phyloP scores from a whole-genome alignment of 164 flowering plant species.

The Liriodendron chinense region DNA sequence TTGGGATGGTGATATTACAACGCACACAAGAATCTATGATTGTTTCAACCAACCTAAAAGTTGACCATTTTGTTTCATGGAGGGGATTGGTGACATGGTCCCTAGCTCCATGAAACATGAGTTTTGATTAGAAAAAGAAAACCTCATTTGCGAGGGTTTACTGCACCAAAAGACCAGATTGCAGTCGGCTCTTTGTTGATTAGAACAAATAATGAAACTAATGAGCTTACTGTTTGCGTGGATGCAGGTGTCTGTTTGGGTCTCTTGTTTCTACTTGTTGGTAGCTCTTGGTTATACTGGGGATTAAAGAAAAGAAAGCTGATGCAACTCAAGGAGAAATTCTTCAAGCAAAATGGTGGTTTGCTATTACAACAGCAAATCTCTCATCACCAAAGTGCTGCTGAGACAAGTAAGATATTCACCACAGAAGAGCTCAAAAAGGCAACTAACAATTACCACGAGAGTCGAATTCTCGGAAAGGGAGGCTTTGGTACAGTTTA shows the following conservation, averaged over 20 bases:
- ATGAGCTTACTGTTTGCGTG: not conserved
- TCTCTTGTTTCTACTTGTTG: conserved; percentile 1
- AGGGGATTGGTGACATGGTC: not conserved
- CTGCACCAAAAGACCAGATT: too few species aligned
- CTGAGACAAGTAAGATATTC: conserved; percentile 4
- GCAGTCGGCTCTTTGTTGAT: too few species aligned
- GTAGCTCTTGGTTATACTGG: conserved; percentile 4
- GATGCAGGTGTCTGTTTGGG: conserved; percentile 1
- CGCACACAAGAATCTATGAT: not conserved
- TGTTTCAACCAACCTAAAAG: not conserved
- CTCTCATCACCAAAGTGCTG: not conserved
- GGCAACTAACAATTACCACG: conserved; percentile 4
- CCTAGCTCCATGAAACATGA: too few species aligned
- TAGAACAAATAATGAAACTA: too few species aligned
- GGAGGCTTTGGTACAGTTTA: conserved; percentile 15
- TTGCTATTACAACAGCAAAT: conserved; percentile 2
- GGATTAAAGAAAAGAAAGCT: conserved; percentile 5
- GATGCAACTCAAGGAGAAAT: conserved; percentile 1
- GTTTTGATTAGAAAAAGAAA: too few species aligned
- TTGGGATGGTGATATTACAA: not conserved
- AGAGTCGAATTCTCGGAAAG: not conserved
- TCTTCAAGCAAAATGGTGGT: conserved; percentile 7
- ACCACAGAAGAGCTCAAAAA: conserved; percentile 4
- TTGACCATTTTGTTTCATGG: not conserved
- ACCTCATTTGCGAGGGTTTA: too few species aligned